These are phyloP conservation scores for Parastagonospora avenae DNA, from an alignment of 2,329 filamentous ascomycete genomes.

Conservation along the genomic window DNA sequence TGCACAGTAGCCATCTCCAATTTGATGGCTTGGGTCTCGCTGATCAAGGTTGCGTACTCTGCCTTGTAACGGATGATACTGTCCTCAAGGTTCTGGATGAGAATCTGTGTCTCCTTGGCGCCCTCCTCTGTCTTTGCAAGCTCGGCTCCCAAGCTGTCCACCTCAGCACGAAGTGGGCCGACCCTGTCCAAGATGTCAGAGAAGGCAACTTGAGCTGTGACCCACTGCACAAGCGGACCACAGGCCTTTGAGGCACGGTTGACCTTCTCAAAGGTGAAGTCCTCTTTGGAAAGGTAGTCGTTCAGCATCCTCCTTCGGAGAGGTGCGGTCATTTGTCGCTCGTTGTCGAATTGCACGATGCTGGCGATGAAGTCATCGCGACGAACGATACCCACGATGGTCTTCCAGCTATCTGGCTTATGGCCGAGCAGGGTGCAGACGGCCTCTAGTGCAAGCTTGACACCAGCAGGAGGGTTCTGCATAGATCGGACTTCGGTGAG, in stretches of 20 bases:
- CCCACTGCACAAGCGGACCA: slow-evolving; percentile 96
- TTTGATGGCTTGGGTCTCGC: slow-evolving; percentile 97
- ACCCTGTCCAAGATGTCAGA: slow-evolving; percentile 96
- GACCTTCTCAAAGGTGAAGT: slow-evolving; percentile 95
- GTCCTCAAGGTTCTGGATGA: slow-evolving; percentile 79
- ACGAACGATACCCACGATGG: slow-evolving; percentile 84
- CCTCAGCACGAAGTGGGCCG: slow-evolving; percentile 89
- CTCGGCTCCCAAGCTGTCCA: slow-evolving; percentile 82
- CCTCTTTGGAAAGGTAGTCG: slow-evolving; percentile 88
- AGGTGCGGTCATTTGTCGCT: slow-evolving; percentile 85
- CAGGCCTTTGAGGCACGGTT: slow-evolving; percentile 96
- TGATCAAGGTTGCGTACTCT: slow-evolving; percentile 94
- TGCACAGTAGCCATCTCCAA: slow-evolving; percentile 94
- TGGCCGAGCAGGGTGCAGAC: slow-evolving; percentile 94
- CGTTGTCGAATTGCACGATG: slow-evolving; percentile 97
- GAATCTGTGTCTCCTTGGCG: slow-evolving; percentile 88
- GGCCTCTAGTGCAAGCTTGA: slow-evolving; percentile 91
- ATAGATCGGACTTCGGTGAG: slow-evolving; percentile 97
- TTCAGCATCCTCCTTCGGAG: slow-evolving; percentile 88
- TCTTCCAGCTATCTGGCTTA: slow-evolving; percentile 89
- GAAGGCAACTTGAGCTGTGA: slow-evolving; percentile 93
- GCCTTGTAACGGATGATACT: slow-evolving; percentile 96
- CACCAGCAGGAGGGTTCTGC: slow-evolving; percentile 88
- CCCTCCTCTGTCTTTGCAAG: slow-evolving; percentile 92
- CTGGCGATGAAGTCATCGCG: slow-evolving; percentile 96